A percentile compares a stretch with the other conserved stretches of the same genome.
phyloP scores from a whole-genome alignment of 352 stramenopile species.

The Pseudoperonospora humuli region DNA sequence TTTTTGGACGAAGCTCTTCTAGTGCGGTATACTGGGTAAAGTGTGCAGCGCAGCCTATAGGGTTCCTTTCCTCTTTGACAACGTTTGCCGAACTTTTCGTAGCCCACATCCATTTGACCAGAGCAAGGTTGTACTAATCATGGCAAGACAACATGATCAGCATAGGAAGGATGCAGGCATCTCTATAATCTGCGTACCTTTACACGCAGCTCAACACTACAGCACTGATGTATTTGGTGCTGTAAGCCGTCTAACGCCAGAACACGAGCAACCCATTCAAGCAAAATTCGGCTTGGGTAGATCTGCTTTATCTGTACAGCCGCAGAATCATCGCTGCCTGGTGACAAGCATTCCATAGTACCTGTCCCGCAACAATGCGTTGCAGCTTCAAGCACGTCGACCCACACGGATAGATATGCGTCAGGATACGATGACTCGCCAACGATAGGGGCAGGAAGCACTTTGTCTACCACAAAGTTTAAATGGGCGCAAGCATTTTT shows the following conservation, averaged over 20 bases:
- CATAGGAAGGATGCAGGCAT: neutral
- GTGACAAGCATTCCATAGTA: conserved; percentile 6
- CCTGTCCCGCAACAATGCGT: conserved; percentile 38
- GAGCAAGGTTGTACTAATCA: conserved; percentile 51
- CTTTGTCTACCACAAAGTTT: conserved; percentile 40
- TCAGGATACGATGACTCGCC: conserved; percentile 36
- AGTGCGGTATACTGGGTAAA: conserved; percentile 26
- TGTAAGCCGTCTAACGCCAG: conserved; percentile 37
- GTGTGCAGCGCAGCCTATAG: neutral
- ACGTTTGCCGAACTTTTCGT: conserved; percentile 27
- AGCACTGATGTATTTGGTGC: conserved; percentile 35
- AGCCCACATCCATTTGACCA: conserved; percentile 75
- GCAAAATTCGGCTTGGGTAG: conserved; percentile 35
- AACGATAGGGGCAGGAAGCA: conserved; percentile 29
- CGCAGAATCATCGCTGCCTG: neutral
- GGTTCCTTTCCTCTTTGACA: neutral
- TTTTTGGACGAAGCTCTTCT: conserved; percentile 38
- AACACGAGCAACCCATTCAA: conserved; percentile 44
- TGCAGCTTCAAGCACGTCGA: conserved; percentile 46
- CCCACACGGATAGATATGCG: conserved; percentile 41
- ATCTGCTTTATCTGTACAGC: conserved; percentile 33
- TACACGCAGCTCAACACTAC: conserved; percentile 40
- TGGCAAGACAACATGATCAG: conserved; percentile 1
- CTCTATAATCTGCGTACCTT: conserved; percentile 30
- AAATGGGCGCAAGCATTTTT: conserved; percentile 49